phyloP scores from a whole-genome alignment of 805 yeast species.

The Sugiyamaella smithiae region DNA sequence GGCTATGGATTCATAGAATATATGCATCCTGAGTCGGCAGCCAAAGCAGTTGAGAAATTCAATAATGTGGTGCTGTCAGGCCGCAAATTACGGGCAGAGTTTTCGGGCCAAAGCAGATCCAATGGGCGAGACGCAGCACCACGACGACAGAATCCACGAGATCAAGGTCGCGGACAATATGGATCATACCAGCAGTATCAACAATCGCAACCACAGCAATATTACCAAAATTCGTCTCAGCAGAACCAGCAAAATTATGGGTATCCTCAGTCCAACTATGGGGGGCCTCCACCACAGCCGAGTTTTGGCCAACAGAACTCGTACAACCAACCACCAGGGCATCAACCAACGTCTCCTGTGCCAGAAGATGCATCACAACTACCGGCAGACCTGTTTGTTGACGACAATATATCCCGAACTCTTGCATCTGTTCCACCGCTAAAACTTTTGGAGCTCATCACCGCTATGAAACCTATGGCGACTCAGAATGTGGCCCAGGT shows the following conservation, averaged over 20 bases:
- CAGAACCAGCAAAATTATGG: constrained; percentile 14
- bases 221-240: constrained; percentile 8
- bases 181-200: neutral
- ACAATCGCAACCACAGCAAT: constrained; percentile 1
- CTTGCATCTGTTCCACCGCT: constrained; percentile 49
- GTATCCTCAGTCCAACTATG: neutral
- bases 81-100: constrained; percentile 26
- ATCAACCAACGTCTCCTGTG: neutral
- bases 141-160: constrained; percentile 11
- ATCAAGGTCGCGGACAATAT: constrained; percentile 4
- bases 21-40: constrained; percentile 21
- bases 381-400: constrained; percentile 36
- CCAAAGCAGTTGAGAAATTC: constrained; percentile 21
- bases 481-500: constrained; percentile 49
- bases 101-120: constrained; percentile 12
- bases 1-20: constrained; percentile 30
- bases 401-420: constrained; percentile 46
- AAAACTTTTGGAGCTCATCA: constrained; percentile 48
- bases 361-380: constrained; percentile 29
- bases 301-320: neutral
- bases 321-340: constrained; percentile 13
- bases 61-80: constrained; percentile 19
- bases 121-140: constrained; percentile 3
- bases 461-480: constrained; percentile 58
- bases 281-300: neutral